Evolutionary conservation across 495 filamentous ascomycete genomes (phyloP).

Genomic region (Hypoxylon crocopeplum): DNA sequence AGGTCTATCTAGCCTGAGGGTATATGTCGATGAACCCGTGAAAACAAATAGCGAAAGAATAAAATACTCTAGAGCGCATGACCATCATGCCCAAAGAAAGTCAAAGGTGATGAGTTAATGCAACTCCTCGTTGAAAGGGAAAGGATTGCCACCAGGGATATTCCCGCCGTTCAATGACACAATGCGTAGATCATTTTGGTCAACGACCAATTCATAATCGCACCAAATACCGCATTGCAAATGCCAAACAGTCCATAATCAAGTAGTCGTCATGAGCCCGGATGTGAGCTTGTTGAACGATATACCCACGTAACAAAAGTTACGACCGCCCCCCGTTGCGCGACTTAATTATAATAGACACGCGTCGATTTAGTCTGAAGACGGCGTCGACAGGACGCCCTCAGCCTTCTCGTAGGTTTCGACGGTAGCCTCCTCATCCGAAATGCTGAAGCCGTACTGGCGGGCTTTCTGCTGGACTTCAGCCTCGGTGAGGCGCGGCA

Average conservation of each 20-base stretch:
- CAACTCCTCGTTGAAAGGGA: neutral
- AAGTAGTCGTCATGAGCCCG: constrained; percentile 10
- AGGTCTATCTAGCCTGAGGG: constrained; percentile 11
- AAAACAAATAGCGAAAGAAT: constrained; percentile 8
- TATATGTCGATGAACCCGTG: constrained; percentile 24
- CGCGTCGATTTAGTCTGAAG: constrained; percentile 20
- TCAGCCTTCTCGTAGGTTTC: constrained; percentile 27
- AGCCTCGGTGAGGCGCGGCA: constrained; percentile 65
- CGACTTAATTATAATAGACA: neutral
- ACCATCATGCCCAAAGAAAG: neutral
- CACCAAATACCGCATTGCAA: neutral
- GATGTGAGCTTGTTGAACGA: neutral
- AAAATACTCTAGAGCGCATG: constrained; percentile 8
- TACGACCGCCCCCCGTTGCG: constrained; percentile 8
- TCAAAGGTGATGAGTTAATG: neutral
- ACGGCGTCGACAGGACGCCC: constrained; percentile 10
- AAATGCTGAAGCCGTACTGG: constrained; percentile 57
- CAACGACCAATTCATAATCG: constrained; percentile 3
- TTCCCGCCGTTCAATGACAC: neutral
- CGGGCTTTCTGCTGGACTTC: constrained; percentile 65
- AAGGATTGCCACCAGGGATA: neutral
- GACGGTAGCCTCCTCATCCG: constrained; percentile 32
- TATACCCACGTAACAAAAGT: constrained; percentile 4
- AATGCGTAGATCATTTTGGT: neutral
- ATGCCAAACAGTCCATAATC: neutral